Conservation (phyloP, 2,329 filamentous ascomycete genomes). For the Phialophora tarda region DNA sequence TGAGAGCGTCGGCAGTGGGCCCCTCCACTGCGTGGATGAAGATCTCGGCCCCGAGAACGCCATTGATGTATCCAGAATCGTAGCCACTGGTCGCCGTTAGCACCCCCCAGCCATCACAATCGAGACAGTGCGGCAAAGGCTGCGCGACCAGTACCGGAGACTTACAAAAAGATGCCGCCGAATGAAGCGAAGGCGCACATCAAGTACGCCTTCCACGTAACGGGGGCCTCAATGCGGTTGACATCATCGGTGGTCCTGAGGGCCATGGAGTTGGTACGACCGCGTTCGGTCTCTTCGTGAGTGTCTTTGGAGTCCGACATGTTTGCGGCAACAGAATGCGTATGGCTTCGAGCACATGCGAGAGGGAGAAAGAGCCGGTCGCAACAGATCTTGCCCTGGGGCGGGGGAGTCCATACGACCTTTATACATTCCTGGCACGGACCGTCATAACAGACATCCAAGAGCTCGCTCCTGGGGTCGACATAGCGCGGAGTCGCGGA, state of each 20-base stretch:
- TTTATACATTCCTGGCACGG: conserved; percentile 12
- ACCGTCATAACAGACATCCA: conserved; percentile 7
- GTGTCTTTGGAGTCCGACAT: conserved; percentile 14
- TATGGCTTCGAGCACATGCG: background rate
- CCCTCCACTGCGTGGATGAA: conserved; percentile 48
- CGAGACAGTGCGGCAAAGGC: background rate
- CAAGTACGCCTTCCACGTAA: conserved; percentile 64
- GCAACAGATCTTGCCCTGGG: background rate
- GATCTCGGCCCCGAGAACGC: conserved; percentile 58
- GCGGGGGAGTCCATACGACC: background rate
- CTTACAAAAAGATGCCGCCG: conserved; percentile 56
- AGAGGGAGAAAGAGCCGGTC: background rate
- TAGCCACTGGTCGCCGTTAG: conserved; percentile 49
- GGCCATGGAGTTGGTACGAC: conserved; percentile 10
- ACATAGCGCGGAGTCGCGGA: conserved; percentile 2
- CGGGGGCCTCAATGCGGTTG: conserved; percentile 62
- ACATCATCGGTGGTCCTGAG: conserved; percentile 48
- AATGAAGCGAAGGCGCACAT: conserved; percentile 67
- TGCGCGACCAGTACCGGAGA: background rate
- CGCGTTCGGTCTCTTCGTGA: conserved; percentile 3
- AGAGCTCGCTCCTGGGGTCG: conserved; percentile 3
- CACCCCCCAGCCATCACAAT: background rate
- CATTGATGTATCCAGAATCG: conserved; percentile 62
- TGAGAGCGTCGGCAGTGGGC: conserved; percentile 9
- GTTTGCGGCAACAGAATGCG: background rate